Evolutionary conservation across 176 grass and related monocot genomes (phyloP), one percentile per base, ranked within the genome.

Genomic region (Phragmites australis): DNA sequence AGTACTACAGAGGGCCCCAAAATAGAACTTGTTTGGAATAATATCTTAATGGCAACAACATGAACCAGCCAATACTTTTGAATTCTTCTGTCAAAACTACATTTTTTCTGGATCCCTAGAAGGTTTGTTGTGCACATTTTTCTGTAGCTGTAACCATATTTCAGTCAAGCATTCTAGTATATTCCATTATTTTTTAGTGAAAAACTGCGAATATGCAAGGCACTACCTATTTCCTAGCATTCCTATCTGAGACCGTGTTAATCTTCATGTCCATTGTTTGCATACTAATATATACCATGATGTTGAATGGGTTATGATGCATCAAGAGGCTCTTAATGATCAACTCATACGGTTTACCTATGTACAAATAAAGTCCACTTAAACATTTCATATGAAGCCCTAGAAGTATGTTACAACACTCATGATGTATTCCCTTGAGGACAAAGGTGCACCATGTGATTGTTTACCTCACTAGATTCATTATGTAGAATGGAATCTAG

Each of bases 1-100:
- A 27, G 9, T 68, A 74, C 31, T 48, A 70, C 2, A 3, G 11
- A 74, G n/a, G 46, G 57, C 45, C 41, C 25, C 31, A 81, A 75
- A 82, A 63, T 42, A 65, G 5, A 70, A 53, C 34, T 74, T 56
- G 3, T 62, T 1, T 48, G 26, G 21, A 32, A 30, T 56, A 65
- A 14, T 74, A 86, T 42, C 59, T 85, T 15, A 52, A 78, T 10
- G 18, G 22, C 55, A 71, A 75, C 18, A 72, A 23, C 27, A 63
- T 54, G 41, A 52, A 75, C 8, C 49, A 65, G 19, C 1, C 18
- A 16, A 23, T 55, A 72, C 13, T 45, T 84, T 62, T 52, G 14
- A 9, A 15, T 22, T 63, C 26, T 61, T 52, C 32, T 31, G 18
- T 62, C 29, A 51, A 44, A 84, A 62, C 12, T 42, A 61, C 29